Percentiles rank a stretch among this genome's conserved stretches.
Evolutionary conservation across 306 rosid genomes (phyloP).

Genomic region (Inga leiocalycina): DNA sequence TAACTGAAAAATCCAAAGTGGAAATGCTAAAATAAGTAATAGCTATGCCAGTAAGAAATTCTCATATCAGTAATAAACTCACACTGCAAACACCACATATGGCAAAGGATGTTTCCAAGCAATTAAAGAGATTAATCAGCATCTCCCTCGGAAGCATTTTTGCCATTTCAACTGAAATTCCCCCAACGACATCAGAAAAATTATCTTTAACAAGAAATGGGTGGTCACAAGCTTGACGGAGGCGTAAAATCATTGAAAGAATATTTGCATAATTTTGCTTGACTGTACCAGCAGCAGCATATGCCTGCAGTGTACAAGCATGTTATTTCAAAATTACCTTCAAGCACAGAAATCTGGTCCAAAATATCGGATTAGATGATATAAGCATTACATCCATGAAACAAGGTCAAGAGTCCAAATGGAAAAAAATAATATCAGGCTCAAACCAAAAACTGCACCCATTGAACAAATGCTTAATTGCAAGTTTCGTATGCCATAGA

Average conservation of each 20-base stretch:
- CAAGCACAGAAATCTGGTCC: conserved; percentile 4
- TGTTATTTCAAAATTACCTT: conserved; percentile 35
- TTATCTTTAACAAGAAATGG: conserved; percentile 87
- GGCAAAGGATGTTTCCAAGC: conserved; percentile 70
- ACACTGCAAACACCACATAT: conserved; percentile 77
- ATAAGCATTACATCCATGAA: not conserved
- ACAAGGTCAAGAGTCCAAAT: not conserved
- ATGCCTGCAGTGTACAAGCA: conserved; percentile 66
- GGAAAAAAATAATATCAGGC: conserved; percentile 13
- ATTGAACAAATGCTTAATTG: not conserved
- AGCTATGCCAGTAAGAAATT: conserved; percentile 21
- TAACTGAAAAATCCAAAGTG: conserved; percentile 26
- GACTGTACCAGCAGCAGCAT: conserved; percentile 99
- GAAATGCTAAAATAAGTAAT: not conserved
- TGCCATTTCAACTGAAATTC: conserved; percentile 75
- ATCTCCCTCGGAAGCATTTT: conserved; percentile 68
- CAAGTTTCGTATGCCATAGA: not conserved
- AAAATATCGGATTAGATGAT: not conserved
- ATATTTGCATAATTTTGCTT: conserved; percentile 98
- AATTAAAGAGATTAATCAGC: conserved; percentile 61
- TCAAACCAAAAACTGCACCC: not conserved
- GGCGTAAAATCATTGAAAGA: conserved; percentile 94
- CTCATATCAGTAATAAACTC: conserved; percentile 48
- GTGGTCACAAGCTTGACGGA: conserved; percentile 98
- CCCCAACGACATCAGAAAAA: conserved; percentile 66